Conservation (phyloP, 805 yeast genomes). For the Naumovozyma dairenensis region DNA sequence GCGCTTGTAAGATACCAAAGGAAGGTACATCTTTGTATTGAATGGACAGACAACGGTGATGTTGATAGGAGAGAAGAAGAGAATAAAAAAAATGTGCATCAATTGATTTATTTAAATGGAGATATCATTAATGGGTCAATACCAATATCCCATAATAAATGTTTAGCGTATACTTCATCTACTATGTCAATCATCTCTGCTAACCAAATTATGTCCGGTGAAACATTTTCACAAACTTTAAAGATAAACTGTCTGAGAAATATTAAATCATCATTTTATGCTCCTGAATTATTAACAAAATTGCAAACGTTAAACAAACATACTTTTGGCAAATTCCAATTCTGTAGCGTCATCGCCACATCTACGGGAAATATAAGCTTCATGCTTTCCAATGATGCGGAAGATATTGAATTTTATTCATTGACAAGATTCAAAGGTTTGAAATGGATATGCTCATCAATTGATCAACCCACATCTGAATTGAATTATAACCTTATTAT, state of each 20-base stretch:
- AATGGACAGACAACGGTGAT: slow-evolving; percentile 19
- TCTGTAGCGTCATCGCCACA: slow-evolving; percentile 3
- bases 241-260: slow-evolving; percentile 10
- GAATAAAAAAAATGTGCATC: slow-evolving; percentile 19
- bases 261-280: slow-evolving; percentile 14
- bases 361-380: slow-evolving; percentile 19
- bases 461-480: slow-evolving; percentile 1
- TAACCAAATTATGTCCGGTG: slow-evolving; percentile 26
- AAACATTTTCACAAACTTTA: slow-evolving; percentile 10
- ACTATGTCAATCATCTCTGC: slow-evolving; percentile 16
- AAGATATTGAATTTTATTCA: slow-evolving; percentile 10
- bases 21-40: slow-evolving; percentile 18
- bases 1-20: slow-evolving; percentile 13
- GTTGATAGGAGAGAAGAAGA: no score
- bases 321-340: neutral
- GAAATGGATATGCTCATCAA: slow-evolving; percentile 10
- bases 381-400: slow-evolving; percentile 9
- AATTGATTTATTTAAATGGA: slow-evolving; percentile 15
- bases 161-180: slow-evolving; percentile 9
- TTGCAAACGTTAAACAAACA: slow-evolving; percentile 7
- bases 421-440: slow-evolving; percentile 25
- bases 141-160: slow-evolving; percentile 13
- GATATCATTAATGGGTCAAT: slow-evolving; percentile 12
- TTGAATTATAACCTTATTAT: slow-evolving; percentile 10
- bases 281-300: slow-evolving; percentile 13